Percentiles rank a stretch among this genome's conserved stretches.
Conservation (phyloP, 805 yeast genomes). For the Candida bentonensis region DNA sequence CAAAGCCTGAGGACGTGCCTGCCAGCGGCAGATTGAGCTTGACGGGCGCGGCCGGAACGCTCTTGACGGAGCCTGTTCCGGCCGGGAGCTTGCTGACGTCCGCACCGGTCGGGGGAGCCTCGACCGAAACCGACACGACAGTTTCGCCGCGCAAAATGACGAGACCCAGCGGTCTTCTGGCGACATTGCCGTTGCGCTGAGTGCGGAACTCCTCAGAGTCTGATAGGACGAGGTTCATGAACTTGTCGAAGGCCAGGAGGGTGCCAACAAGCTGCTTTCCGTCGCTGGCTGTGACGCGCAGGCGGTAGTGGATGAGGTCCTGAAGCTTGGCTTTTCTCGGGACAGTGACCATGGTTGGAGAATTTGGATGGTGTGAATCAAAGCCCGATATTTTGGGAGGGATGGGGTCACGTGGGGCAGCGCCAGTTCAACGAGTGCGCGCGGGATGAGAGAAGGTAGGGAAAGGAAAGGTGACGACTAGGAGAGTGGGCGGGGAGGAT, state of each 20-base stretch:
- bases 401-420: no score
- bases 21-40: background rate
- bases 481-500: no score
- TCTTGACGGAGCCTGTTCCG: background rate
- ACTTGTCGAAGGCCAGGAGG: constrained; percentile 72
- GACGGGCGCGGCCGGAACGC: background rate
- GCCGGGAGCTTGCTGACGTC: background rate
- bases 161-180: constrained; percentile 66
- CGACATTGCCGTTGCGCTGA: constrained; percentile 54
- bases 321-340: constrained; percentile 38
- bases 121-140: constrained; percentile 57
- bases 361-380: no score
- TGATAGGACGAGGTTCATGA: constrained; percentile 71
- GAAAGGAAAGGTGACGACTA: no score
- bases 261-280: constrained; percentile 67
- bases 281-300: constrained; percentile 65
- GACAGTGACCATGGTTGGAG: no score
- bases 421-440: no score
- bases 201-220: constrained; percentile 76
- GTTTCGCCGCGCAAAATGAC: constrained; percentile 81
- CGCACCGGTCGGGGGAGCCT: constrained; percentile 31
- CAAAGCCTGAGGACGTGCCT: background rate
- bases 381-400: no score
- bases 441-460: no score
- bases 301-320: constrained; percentile 58